Base-by-base conservation (phyloP, 75 land plant species). In the Cryptomeria japonica region DNA sequence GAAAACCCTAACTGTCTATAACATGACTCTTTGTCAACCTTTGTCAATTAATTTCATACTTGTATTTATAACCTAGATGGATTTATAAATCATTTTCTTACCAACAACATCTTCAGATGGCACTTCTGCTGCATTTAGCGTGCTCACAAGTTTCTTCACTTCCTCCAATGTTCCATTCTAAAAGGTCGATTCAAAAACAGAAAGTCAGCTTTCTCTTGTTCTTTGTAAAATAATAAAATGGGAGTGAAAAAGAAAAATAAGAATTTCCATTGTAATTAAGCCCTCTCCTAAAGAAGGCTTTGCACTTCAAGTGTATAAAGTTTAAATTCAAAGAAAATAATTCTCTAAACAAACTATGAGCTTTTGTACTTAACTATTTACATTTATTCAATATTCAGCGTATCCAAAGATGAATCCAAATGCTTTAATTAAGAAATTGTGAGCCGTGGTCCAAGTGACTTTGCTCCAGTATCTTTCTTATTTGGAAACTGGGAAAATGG, bases 161-260 rank as follows among this genome's bases (percentile, higher is more conserved):
- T 97, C 95, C 42, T 96, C 98, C 41, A 90, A 86, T 16, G 97
- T 96, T 53, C 99, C 99, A 93, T 97, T 97, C 99, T 97, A 86
- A 86, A 83, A 87, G 37, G 19, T 14, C 51, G 41, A 76, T 49
- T 14, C 80, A 44, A 31, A n/a, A 44, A 11, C 39, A 87, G 37
- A 46, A 87, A 49, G 19, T 42, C 16, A 77, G 47, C 18, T 19
- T 32, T 41, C 25, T 83, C 84, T 11, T 83, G 16, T 39, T 11
- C 44, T 25, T 83, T 41, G 13, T 41, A 28, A 41, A 44, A 80
- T 13, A 5, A 37, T 16, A 11, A 80, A 36, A 32, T 80, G 38
- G 36, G 37, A 37, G 11, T 37, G 0, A 34, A 36, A 80, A 80
- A 16, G 5, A 22, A 80, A 80, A 80, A 80, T 0, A 19, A 80